Base-by-base conservation (phyloP, 2,329 filamentous ascomycete species). In the Pseudopyricularia javanii region DNA sequence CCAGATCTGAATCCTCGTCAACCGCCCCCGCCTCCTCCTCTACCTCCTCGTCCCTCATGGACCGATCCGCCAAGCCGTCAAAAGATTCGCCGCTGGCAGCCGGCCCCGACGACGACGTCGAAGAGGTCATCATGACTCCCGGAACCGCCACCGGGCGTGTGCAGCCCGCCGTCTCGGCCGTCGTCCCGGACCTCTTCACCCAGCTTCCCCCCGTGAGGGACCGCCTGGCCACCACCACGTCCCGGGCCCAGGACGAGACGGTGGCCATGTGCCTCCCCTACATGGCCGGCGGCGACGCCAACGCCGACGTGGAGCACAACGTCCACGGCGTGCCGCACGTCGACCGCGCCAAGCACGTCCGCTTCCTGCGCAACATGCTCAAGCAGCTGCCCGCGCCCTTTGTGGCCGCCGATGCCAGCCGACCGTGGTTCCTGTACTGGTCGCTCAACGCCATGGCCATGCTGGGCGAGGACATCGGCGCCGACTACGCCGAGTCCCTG, bases 371-470 rank as follows among this genome's bases (percentile, higher is more conserved):
- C 58, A 74, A 73, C 58, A 73, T 72, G 59, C 68, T 85, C 32
- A 72, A 71, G 24, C 73, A 72, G 49, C 80, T 94, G 56, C 88
- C 91, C 0, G 70, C 78, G 7, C 73, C 72, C 3, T 95, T 86
- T 67, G 82, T 85, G 51, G 76, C 76, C 49, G 80, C 90, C 59
- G 93, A 98, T 72, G 85, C 93, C 32, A 91, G 87, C 64, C 76
- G 91, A 53, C 91, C 93, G 9, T 98, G 93, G 93, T 79, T 95
- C 62, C 76, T 95, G 58, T 97, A 96, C 71, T 98, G 93, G 93
- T 86, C 80, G 52, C 73, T 97, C 52, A 80, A 84, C 33, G 89
- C 80, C 2, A 73, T 98, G 58, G 74, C 78, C 26, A 74, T 91
- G 33, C 71, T 98, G 50, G 90, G 88, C 49, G 81, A 90, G 63